Evolutionary conservation across 2,329 filamentous ascomycete genomes (phyloP).

Genomic region (Botrytis porri): DNA sequence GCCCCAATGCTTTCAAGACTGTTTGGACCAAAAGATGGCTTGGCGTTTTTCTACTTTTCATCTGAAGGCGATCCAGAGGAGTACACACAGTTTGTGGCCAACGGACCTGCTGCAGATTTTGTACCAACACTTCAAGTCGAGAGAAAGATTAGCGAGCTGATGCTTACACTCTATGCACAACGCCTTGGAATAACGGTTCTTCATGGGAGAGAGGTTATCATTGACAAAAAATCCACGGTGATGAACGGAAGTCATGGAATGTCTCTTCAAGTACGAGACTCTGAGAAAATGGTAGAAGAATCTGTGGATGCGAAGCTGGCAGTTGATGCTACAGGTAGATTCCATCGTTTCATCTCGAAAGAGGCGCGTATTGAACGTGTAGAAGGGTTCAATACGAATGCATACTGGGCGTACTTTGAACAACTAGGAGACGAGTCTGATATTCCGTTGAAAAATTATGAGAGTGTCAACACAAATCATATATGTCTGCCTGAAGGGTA

Average conservation of each 20-base stretch:
- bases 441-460: conserved; percentile 31
- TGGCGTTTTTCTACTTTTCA: conserved; percentile 33
- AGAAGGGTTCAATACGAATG: conserved; percentile 30
- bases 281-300: conserved; percentile 12
- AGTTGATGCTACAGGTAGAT: conserved; percentile 32
- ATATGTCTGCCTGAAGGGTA: conserved; percentile 35
- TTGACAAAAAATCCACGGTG: background rate
- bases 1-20: conserved; percentile 25
- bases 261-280: conserved; percentile 14
- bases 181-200: conserved; percentile 31
- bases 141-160: conserved; percentile 33
- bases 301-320: conserved; percentile 25
- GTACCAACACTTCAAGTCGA: conserved; percentile 32
- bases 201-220: conserved; percentile 27
- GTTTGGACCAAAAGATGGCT: conserved; percentile 34
- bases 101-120: conserved; percentile 28
- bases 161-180: conserved; percentile 34
- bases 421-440: conserved; percentile 27
- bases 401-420: conserved; percentile 31
- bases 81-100: conserved; percentile 25
- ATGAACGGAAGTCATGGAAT: background rate
- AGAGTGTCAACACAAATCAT: conserved; percentile 35
- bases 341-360: conserved; percentile 30
- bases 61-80: conserved; percentile 23
- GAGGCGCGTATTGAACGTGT: conserved; percentile 25